Evolutionary conservation across 331 rosid genomes (phyloP), one percentile per base, ranked within the genome.

Genomic region (Malus hybrid): DNA sequence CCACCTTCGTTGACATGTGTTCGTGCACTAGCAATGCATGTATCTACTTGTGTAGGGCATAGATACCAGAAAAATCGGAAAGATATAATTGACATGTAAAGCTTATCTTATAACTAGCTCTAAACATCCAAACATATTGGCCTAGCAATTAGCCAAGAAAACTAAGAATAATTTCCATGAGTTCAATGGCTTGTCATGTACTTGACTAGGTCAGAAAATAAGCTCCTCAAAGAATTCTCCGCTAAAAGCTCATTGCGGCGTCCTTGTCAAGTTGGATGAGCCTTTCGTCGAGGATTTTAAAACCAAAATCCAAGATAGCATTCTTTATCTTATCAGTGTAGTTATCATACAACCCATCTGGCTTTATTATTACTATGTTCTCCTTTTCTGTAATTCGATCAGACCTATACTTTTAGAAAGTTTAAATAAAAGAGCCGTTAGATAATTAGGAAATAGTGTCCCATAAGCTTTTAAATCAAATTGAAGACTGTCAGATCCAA

Each of bases 321-420:
- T 71, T 78, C 88, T 88, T 90, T 67, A 93, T 81, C 61, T 71
- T 82, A 27, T 82, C 90, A 65, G 90, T 83, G 78, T 76, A 75
- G 84, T 90, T 90, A 70, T 89, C 93, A 14, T 76, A 78, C 86
- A 90, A 71, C 71, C 97, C 98, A 39, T 93, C 97, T 8, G 96
- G 98, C 76, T 93, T 91, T 77, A 93, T 83, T 42, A 93, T 83
- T 24, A 93, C 96, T 52, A 89, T 89, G 72, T 39, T 82, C 83
- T 89, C 90, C 72, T 10, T 65, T 77, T 52, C 75, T 32, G 69
- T 11, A 75, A 57, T 78, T 69, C 74, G 88, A 28, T 76, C 78
- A 72, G 78, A 86, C 84, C 98, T 93, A 76, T 42, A 73, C 9
- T 75, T 75, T 68, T 36, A 2, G 44, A 79, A 65, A 71, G 33